Evolutionary conservation across 345 rosid species (phyloP).

Genomic region (Gossypium ekmanianum): DNA sequence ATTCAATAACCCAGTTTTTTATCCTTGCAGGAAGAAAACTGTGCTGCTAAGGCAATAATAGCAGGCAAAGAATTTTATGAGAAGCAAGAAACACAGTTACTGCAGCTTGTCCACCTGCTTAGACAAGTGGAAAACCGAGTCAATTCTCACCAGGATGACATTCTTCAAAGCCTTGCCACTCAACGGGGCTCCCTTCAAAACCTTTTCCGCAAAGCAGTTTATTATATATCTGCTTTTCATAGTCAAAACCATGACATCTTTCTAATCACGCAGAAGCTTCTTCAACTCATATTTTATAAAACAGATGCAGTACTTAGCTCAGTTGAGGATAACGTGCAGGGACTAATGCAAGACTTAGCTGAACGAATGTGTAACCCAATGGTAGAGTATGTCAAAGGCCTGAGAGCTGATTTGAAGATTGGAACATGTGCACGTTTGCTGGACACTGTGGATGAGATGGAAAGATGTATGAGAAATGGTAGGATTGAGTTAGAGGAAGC

Average conservation of each 20-base stretch:
- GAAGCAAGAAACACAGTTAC: conserved; percentile 40
- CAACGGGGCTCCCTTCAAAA: conserved; percentile 34
- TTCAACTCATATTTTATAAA: conserved; percentile 35
- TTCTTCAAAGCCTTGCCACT: conserved; percentile 32
- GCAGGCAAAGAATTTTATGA: conserved; percentile 41
- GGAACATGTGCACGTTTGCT: conserved; percentile 42
- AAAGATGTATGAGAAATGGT: conserved; percentile 33
- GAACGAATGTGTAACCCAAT: conserved; percentile 53
- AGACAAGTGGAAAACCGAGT: conserved; percentile 45
- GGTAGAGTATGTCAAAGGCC: conserved; percentile 44
- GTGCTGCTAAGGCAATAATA: conserved; percentile 30
- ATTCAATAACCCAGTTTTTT: conserved; percentile 13
- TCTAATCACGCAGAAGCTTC: conserved; percentile 37
- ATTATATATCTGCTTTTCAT: conserved; percentile 22
- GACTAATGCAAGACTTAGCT: conserved; percentile 42
- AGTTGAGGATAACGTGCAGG: conserved; percentile 45
- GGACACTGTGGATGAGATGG: conserved; percentile 47
- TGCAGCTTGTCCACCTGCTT: conserved; percentile 48
- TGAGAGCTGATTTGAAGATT: conserved; percentile 43
- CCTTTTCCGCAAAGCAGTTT: conserved; percentile 37
- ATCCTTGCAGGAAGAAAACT: conserved; percentile 36
- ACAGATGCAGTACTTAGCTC: conserved; percentile 36
- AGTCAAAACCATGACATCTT: conserved; percentile 37
- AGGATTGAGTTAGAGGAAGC: conserved; percentile 45
- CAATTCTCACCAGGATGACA: conserved; percentile 38